phyloP scores from a whole-genome alignment of 805 yeast species.

The Hagleromyces aurorensis region DNA sequence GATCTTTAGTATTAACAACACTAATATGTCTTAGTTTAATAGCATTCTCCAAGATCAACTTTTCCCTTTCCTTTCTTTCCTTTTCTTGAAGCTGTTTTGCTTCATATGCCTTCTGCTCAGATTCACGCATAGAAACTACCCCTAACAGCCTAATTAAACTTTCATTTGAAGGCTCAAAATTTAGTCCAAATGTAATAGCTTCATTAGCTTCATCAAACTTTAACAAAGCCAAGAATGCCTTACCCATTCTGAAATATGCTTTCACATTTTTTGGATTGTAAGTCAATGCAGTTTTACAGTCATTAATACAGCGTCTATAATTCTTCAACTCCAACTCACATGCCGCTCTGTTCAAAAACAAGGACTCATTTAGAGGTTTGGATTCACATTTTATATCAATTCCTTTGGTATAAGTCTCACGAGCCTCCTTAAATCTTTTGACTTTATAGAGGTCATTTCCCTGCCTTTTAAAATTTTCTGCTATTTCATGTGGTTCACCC shows the following conservation, averaged over 20 bases:
- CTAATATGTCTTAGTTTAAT: conserved; percentile 50
- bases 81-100: conserved; percentile 14
- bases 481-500: conserved; percentile 90
- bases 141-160: conserved; percentile 43
- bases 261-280: conserved; percentile 66
- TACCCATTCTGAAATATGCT: conserved; percentile 80
- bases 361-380: conserved; percentile 46
- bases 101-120: conserved; percentile 28
- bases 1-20: conserved; percentile 41
- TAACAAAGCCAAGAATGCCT: conserved; percentile 64
- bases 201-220: conserved; percentile 65
- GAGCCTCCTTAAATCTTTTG: conserved; percentile 68
- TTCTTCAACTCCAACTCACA: conserved; percentile 81
- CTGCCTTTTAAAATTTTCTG: conserved; percentile 80
- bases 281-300: conserved; percentile 64
- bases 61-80: conserved; percentile 33
- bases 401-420: conserved; percentile 73
- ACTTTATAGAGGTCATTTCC: conserved; percentile 81
- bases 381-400: conserved; percentile 60
- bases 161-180: conserved; percentile 50
- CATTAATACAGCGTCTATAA: conserved; percentile 78
- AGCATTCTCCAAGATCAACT: conserved; percentile 47
- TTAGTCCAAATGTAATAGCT: conserved; percentile 56
- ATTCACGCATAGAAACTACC: conserved; percentile 36
- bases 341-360: conserved; percentile 81